Evolutionary conservation across 2,329 filamentous ascomycete genomes (phyloP).

Genomic region (Bretziella fagacearum): DNA sequence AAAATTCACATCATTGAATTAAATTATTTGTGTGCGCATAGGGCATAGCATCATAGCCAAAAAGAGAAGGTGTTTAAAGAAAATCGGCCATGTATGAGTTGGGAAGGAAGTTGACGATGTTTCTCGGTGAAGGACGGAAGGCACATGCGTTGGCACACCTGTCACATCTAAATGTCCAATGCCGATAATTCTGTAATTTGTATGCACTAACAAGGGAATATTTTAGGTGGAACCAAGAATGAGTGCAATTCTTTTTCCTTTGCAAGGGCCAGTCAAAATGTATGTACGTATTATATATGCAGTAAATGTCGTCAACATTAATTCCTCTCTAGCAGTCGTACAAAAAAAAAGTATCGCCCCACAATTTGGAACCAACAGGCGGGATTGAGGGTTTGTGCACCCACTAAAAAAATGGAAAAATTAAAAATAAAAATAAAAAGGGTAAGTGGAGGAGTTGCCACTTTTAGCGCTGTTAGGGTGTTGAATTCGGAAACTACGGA

Average conservation of each 20-base stretch:
- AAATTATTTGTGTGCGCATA: background rate
- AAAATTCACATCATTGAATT: background rate
- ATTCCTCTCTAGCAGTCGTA: too few species aligned
- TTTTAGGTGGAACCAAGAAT: background rate
- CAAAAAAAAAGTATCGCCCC: too few species aligned
- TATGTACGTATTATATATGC: too few species aligned
- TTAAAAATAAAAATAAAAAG: too few species aligned
- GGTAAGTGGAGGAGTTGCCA: too few species aligned
- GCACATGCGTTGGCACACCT: slow-evolving; percentile 2
- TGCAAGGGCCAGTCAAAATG: too few species aligned
- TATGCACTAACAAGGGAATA: background rate
- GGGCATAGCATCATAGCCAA: background rate
- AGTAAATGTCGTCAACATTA: too few species aligned
- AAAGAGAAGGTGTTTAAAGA: background rate
- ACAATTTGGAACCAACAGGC: too few species aligned
- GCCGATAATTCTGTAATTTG: background rate
- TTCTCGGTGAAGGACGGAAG: slow-evolving; percentile 1
- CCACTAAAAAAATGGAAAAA: too few species aligned
- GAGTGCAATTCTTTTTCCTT: too few species aligned
- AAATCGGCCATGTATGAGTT: background rate
- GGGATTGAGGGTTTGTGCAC: too few species aligned
- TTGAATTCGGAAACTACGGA: background rate
- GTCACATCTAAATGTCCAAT: background rate
- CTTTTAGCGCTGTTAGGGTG: background rate
- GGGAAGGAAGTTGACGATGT: background rate